Evolutionary conservation across 1,139 yeast genomes (phyloP).

Genomic region (Candida smagusa): DNA sequence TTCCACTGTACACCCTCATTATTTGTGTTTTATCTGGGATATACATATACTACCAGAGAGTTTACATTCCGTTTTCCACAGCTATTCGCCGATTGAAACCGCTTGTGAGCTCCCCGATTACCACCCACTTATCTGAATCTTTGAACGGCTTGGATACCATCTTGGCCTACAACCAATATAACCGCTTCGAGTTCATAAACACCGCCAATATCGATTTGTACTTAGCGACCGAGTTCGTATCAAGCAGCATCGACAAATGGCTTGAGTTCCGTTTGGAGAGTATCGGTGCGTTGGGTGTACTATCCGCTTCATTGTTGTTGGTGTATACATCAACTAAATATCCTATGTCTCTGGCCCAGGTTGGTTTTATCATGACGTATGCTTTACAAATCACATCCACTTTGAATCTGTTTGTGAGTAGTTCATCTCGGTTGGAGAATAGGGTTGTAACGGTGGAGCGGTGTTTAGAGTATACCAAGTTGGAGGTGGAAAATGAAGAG

Average conservation of each 20-base stretch:
- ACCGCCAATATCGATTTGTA: constrained; percentile 62
- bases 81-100: constrained; percentile 53
- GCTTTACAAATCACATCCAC: constrained; percentile 63
- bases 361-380: constrained; percentile 72
- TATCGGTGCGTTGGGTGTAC: constrained; percentile 62
- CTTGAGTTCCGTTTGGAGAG: constrained; percentile 64
- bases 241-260: constrained; percentile 68
- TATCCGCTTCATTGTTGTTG: constrained; percentile 56
- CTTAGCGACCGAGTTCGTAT: constrained; percentile 54
- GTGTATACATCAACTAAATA: constrained; percentile 25
- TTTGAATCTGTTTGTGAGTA: constrained; percentile 59
- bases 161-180: constrained; percentile 51
- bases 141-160: constrained; percentile 60
- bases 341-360: constrained; percentile 62
- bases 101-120: constrained; percentile 51
- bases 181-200: constrained; percentile 53
- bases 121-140: constrained; percentile 63
- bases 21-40: constrained; percentile 39
- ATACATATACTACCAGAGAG: constrained; percentile 52
- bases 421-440: constrained; percentile 71
- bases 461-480: constrained; percentile 64
- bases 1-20: constrained; percentile 50
- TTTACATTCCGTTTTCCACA: constrained; percentile 51
- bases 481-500: constrained; percentile 55
- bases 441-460: constrained; percentile 76